Percentiles rank a stretch among this genome's conserved stretches.
phyloP scores from a whole-genome alignment of 345 rosid genomes.

The Orychophragmus violaceus region DNA sequence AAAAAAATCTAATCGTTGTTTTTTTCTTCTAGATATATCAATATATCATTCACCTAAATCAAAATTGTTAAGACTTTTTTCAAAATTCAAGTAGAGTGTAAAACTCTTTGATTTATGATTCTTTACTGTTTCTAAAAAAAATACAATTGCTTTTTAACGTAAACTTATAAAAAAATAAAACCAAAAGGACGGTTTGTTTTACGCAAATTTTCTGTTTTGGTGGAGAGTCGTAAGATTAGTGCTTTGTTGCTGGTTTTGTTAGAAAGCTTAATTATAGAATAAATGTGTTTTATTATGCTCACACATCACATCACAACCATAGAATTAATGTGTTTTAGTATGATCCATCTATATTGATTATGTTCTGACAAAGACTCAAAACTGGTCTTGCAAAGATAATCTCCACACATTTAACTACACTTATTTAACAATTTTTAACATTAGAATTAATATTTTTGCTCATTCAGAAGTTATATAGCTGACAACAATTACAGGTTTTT shows the following conservation, averaged over 20 bases:
- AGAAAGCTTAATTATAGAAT: background rate
- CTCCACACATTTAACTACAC: background rate
- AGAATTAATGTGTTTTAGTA: background rate
- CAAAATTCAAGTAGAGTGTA: background rate
- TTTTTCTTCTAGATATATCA: too few relatives aligned
- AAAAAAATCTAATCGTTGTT: too few relatives aligned
- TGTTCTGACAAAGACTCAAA: background rate
- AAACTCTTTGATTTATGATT: background rate
- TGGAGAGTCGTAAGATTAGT: background rate
- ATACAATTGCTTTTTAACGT: background rate
- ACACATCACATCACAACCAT: background rate
- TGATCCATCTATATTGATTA: background rate
- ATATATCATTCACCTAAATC: background rate
- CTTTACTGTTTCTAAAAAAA: background rate
- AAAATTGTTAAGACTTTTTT: background rate
- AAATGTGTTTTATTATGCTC: background rate
- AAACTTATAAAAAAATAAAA: too few relatives aligned
- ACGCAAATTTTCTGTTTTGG: background rate
- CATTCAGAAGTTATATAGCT: background rate
- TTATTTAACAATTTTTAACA: background rate
- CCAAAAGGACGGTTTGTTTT: background rate
- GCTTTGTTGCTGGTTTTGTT: background rate
- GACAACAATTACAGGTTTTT: background rate
- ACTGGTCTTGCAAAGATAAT: background rate
- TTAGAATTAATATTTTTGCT: background rate